These are phyloP conservation scores for Porpolomopsis calyptriformis DNA, from an alignment of 768 basidiomycete species.

Conservation along the genomic window DNA sequence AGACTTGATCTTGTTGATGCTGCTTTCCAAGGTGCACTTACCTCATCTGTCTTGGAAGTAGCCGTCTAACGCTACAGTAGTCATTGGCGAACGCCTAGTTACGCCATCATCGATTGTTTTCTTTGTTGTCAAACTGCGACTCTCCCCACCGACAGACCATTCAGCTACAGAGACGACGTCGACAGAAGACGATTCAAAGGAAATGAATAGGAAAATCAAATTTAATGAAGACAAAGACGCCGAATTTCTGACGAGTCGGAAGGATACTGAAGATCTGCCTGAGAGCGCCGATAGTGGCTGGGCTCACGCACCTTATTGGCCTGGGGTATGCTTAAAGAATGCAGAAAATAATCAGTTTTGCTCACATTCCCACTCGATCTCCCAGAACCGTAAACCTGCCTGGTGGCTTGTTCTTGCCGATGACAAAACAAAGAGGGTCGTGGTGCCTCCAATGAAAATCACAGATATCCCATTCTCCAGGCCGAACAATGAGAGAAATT, in stretches of 20 bases:
- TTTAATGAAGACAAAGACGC: conserved; percentile 55
- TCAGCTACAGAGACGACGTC: conserved; percentile 17
- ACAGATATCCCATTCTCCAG: conserved; percentile 64
- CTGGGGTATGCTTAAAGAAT: conserved; percentile 44
- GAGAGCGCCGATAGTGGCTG: conserved; percentile 34
- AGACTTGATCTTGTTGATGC: conserved; percentile 71
- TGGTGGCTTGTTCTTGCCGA: conserved; percentile 93
- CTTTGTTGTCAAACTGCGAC: conserved; percentile 72
- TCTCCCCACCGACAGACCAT: conserved; percentile 40
- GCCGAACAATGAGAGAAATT: conserved; percentile 41
- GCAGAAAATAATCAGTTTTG: neutral
- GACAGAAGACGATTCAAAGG: conserved; percentile 35
- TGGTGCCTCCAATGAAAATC: conserved; percentile 80
- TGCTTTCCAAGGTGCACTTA: conserved; percentile 65
- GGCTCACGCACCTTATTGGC: conserved; percentile 94
- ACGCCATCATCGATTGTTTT: conserved; percentile 84
- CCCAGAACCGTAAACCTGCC: conserved; percentile 72
- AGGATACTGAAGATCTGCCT: conserved; percentile 50
- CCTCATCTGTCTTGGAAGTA: neutral
- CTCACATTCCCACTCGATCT: conserved; percentile 2
- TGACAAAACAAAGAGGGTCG: conserved; percentile 71
- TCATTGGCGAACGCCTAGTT: conserved; percentile 83
- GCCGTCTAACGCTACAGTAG: conserved; percentile 26
- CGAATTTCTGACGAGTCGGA: conserved; percentile 53
- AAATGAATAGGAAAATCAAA: conserved; percentile 36